A percentile compares a stretch with the other conserved stretches of the same genome.
phyloP scores from a whole-genome alignment of 2,329 filamentous ascomycete genomes.

The Ascochyta rabiei region DNA sequence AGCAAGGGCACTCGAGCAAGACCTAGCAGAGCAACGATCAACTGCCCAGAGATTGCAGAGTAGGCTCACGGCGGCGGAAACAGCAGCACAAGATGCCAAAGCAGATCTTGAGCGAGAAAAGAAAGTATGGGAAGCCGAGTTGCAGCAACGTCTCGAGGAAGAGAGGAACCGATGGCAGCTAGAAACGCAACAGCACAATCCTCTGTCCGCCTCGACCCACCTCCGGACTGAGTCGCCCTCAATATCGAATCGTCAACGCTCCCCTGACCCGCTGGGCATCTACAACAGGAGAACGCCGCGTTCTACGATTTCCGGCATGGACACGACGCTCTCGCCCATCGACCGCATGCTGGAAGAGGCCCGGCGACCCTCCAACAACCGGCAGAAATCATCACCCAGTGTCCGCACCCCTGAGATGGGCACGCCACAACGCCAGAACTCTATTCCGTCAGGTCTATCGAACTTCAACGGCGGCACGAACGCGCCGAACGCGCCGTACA shows the following conservation, averaged over 20 bases:
- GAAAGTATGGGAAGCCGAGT: constrained; percentile 62
- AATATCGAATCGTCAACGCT: constrained; percentile 49
- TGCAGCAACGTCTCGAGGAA: constrained; percentile 66
- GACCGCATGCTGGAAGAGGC: constrained; percentile 47
- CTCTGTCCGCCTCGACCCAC: constrained; percentile 29
- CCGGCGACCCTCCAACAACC: constrained; percentile 44
- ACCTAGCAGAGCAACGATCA: constrained; percentile 65
- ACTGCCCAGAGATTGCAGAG: constrained; percentile 68
- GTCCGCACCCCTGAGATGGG: constrained; percentile 46
- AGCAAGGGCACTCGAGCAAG: constrained; percentile 68
- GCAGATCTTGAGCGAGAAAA: constrained; percentile 65
- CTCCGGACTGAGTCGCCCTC: constrained; percentile 48
- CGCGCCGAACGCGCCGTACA: constrained; percentile 37
- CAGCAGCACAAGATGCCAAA: constrained; percentile 65
- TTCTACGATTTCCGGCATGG: constrained; percentile 36
- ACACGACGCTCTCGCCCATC: constrained; percentile 42
- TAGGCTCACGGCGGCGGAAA: constrained; percentile 68
- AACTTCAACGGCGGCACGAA: constrained; percentile 44
- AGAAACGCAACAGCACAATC: constrained; percentile 48
- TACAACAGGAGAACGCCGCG: constrained; percentile 40
- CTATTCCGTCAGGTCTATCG: constrained; percentile 38
- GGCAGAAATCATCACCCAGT: constrained; percentile 34
- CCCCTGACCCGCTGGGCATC: constrained; percentile 45
- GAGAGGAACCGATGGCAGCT: constrained; percentile 66
- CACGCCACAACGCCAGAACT: constrained; percentile 44